Evolutionary conservation across 2,329 filamentous ascomycete species (phyloP).

Genomic region (Cadophora sp.): DNA sequence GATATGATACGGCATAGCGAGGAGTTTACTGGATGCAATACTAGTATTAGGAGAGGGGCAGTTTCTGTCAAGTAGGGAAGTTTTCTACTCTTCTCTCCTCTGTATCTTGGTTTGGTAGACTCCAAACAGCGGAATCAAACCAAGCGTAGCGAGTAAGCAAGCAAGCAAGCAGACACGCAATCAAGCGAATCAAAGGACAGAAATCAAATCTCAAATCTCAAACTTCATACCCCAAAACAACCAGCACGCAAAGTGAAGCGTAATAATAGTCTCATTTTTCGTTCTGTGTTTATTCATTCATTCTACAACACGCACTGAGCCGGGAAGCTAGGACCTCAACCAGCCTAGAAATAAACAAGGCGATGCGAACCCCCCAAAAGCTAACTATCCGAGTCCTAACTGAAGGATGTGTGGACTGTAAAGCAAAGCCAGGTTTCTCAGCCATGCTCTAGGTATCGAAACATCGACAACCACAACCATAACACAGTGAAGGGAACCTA

Average conservation of each 20-base stretch:
- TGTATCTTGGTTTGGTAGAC: too few species aligned
- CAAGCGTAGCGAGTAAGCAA: too few species aligned
- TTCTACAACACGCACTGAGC: not conserved
- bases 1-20: slow-evolving; percentile 15
- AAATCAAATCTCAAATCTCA: too few species aligned
- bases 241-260: too few species aligned
- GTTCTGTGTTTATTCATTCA: not conserved
- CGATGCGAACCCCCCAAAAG: too few species aligned
- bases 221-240: too few species aligned
- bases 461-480: not conserved
- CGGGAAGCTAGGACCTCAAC: not conserved
- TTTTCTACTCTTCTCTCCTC: too few species aligned
- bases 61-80: not conserved
- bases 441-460: not conserved
- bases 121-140: too few species aligned
- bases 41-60: not conserved
- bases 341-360: not conserved
- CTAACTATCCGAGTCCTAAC: slow-evolving; percentile 9
- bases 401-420: not conserved
- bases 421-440: not conserved
- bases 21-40: not conserved
- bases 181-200: too few species aligned
- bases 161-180: too few species aligned
- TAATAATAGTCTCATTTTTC: not conserved
- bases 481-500: not conserved